Evolutionary conservation across 805 yeast genomes (phyloP).

Genomic region (Candida taoyuanica): DNA sequence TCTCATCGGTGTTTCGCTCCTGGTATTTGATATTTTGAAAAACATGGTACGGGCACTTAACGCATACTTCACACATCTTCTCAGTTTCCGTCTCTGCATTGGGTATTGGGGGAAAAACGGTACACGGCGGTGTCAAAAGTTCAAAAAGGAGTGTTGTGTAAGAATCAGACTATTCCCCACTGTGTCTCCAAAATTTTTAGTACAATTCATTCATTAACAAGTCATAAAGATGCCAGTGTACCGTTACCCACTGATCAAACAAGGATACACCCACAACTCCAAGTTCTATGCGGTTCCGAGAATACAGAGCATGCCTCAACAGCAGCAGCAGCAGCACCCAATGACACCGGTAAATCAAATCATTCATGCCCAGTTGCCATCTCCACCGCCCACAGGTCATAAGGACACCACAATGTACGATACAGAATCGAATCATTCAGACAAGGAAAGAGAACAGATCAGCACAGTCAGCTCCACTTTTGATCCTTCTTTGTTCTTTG

Average conservation of each 20-base stretch:
- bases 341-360: no score
- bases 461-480: conserved; percentile 1
- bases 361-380: neutral
- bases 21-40: no score
- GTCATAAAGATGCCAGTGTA: neutral
- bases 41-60: neutral
- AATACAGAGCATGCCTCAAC: neutral
- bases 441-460: neutral
- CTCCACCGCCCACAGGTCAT: neutral
- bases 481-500: conserved; percentile 7
- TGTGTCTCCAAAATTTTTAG: no score
- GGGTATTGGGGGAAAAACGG: no score
- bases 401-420: neutral
- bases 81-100: neutral
- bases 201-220: no score
- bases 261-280: neutral
- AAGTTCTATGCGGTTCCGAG: neutral
- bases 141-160: neutral
- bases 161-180: neutral
- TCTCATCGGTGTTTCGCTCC: conserved; percentile 10
- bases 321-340: neutral
- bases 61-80: neutral
- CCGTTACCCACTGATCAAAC: neutral
- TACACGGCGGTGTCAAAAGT: no score
- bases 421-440: neutral